Conservation (phyloP, 169 alveolate species). For the Babesia ovata region DNA sequence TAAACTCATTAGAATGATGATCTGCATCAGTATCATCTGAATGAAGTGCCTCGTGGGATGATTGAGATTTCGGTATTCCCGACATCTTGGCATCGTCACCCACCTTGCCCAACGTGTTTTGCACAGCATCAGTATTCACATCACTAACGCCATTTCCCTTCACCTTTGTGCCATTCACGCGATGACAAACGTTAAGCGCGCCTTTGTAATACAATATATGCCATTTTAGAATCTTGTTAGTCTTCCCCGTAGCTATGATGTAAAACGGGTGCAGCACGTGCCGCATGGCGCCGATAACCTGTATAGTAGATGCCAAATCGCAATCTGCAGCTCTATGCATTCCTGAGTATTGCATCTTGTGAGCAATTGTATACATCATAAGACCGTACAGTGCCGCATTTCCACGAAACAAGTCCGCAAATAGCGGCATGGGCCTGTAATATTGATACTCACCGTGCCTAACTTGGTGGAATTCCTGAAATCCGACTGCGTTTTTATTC, state of each 20-base stretch:
- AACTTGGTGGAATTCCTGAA: conserved; percentile 1
- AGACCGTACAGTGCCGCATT: conserved; percentile 15
- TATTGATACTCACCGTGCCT: neutral
- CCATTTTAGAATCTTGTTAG: neutral
- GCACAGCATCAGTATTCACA: neutral
- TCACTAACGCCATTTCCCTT: neutral
- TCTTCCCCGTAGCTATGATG: neutral
- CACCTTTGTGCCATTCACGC: too few species aligned
- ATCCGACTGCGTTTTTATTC: neutral
- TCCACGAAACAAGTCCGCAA: conserved; percentile 1
- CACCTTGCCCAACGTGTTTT: neutral
- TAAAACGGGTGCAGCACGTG: conserved; percentile 37
- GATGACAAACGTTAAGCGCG: conserved; percentile 2
- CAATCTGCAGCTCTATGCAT: neutral
- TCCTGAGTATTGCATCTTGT: neutral
- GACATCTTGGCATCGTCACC: too few species aligned
- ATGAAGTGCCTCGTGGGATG: too few species aligned
- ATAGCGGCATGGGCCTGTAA: conserved; percentile 22
- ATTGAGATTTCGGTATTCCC: too few species aligned
- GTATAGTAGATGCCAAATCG: neutral
- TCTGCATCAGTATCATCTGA: too few species aligned
- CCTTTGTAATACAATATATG: conserved; percentile 13
- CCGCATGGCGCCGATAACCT: neutral
- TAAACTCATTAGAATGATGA: too few species aligned
- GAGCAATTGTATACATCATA: conserved; percentile 15